Evolutionary conservation across 495 filamentous ascomycete genomes (phyloP).

Genomic region (Aspergillus biplanus): DNA sequence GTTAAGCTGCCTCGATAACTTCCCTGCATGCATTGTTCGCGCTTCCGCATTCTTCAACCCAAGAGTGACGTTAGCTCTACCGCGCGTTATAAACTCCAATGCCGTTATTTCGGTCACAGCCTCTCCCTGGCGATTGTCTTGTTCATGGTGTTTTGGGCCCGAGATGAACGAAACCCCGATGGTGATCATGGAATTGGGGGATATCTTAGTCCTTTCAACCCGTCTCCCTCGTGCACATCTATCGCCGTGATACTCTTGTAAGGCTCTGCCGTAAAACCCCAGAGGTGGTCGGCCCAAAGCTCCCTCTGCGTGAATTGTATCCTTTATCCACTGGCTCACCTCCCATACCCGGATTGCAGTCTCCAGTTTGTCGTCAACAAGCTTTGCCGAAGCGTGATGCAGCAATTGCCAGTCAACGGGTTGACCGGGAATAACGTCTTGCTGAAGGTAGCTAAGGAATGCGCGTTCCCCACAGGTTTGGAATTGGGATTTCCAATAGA

Average conservation of each 20-base stretch:
- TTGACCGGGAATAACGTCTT: not conserved
- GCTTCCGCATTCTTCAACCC: not conserved
- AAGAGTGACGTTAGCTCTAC: not conserved
- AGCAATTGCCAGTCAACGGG: conserved; percentile 7
- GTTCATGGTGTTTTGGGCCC: not conserved
- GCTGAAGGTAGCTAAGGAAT: not conserved
- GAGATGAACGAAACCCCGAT: conserved; percentile 1
- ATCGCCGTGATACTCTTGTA: conserved; percentile 11
- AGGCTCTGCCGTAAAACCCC: conserved; percentile 2
- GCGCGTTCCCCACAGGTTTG: not conserved
- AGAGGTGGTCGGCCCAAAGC: not conserved
- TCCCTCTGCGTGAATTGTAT: not conserved
- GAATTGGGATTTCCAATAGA: conserved; percentile 6
- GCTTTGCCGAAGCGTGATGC: conserved; percentile 4
- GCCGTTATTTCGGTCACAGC: conserved; percentile 1
- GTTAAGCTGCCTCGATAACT: not conserved
- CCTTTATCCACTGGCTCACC: conserved; percentile 10
- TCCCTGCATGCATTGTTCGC: not conserved
- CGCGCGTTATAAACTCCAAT: not conserved
- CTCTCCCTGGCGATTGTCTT: not conserved
- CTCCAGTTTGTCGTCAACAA: not conserved
- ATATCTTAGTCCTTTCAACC: conserved; percentile 7
- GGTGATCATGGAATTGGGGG: not conserved
- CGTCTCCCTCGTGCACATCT: not conserved
- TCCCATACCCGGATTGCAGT: not conserved